Base-by-base conservation (phyloP, 2,329 filamentous ascomycete genomes). In the Lojkania enalia region DNA sequence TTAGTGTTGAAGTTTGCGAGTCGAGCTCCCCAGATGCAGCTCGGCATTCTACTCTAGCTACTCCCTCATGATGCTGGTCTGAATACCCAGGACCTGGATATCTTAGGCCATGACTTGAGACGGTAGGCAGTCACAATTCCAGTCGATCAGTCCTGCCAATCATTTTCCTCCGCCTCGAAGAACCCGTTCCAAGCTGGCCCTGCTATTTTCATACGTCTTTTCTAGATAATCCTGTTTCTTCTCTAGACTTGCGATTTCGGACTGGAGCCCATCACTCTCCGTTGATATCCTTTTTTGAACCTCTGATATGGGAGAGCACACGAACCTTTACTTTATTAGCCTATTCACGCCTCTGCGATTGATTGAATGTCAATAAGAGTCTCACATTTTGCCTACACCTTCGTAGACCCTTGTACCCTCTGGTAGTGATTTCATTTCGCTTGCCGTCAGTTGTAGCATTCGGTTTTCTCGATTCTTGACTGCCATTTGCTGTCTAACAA, bases 351-450 rank as follows among this genome's bases (percentile, higher is more conserved):
- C n/a, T n/a, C n/a, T n/a, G n/a, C n/a, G 14, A 3, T 39, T 18
- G 14, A 35, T 25, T 18, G 27, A 39, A 37, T 21, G 9, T 16
- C 39, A 5, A 6, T 35, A n/a, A n/a, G n/a, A n/a, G 20, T 73
- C 85, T 62, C 72, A 96, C 94, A 99, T 97, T 75, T 97, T 99
- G 39, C 94, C 94, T 9, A 97, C 87, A 4, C 92, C 92, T 73
- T 97, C 92, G 63, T 97, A 99, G 20, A 96, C 83, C 21, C 85
- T 85, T 0, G 90, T 94, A 36, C 86, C 81, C 14, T 80, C 69
- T 3, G 90, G 86, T 49, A 99, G 73, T 5, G 82, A 79, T n/a
- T 83, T 81, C 38, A 97, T 78, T 72, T 99, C 94, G 53, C 81
- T 88, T 25, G 86, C 81, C 2, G 92, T 97, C 54, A 99, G 76